Conservation (phyloP, 2,329 filamentous ascomycete species). For the Dactylellina sp. region DNA sequence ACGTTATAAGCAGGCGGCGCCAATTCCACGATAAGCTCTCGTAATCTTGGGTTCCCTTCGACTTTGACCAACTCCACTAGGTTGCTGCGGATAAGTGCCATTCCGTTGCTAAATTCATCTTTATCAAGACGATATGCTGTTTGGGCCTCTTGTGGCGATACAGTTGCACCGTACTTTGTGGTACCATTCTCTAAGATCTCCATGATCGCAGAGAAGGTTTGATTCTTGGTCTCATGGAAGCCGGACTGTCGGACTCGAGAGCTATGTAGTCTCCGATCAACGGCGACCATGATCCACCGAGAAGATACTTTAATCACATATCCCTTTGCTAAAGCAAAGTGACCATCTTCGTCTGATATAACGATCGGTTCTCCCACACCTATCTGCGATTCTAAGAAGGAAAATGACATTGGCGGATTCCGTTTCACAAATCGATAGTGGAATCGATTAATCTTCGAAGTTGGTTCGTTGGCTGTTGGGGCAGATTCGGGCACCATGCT, state of each 20-base stretch:
- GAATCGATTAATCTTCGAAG: conserved; percentile 89
- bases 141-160: conserved; percentile 66
- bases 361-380: conserved; percentile 89
- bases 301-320: conserved; percentile 83
- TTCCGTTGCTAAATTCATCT: conserved; percentile 97
- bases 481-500: conserved; percentile 82
- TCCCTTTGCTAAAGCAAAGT: conserved; percentile 93
- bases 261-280: conserved; percentile 90
- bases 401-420: conserved; percentile 71
- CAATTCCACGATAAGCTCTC: conserved; percentile 80
- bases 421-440: conserved; percentile 85
- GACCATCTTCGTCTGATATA: conserved; percentile 93
- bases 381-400: conserved; percentile 91
- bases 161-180: conserved; percentile 58
- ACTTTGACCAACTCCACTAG: conserved; percentile 83
- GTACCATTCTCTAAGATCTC: conserved; percentile 74
- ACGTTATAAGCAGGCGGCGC: conserved; percentile 78
- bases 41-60: conserved; percentile 68
- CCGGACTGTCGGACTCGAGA: conserved; percentile 78
- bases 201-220: conserved; percentile 92
- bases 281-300: conserved; percentile 74
- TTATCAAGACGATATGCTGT: conserved; percentile 87
- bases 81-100: conserved; percentile 94
- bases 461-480: conserved; percentile 72
- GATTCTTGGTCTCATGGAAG: conserved; percentile 81